Conservation (phyloP, 2,329 filamentous ascomycete species). For the Dactylonectria estremocensis region DNA sequence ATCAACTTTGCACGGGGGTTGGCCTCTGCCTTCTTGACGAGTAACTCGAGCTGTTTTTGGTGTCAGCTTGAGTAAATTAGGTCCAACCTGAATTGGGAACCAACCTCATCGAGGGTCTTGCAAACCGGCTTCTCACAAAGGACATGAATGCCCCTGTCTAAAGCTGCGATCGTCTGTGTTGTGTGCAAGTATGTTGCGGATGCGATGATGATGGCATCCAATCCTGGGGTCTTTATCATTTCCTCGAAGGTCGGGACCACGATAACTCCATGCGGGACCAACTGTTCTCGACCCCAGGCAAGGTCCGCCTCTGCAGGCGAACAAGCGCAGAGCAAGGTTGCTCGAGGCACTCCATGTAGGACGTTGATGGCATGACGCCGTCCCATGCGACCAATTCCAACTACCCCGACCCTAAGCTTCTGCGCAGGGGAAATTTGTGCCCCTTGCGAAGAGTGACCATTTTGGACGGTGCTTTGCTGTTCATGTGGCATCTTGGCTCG, state of each 20-base stretch:
- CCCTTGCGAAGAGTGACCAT: not conserved
- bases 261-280: conserved; percentile 5
- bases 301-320: conserved; percentile 18
- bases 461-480: not conserved
- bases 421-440: not conserved
- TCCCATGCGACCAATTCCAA: conserved; percentile 25
- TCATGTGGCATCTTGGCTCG: not conserved
- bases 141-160: conserved; percentile 17
- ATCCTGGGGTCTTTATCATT: conserved; percentile 22
- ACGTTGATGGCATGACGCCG: conserved; percentile 20
- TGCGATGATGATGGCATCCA: conserved; percentile 22
- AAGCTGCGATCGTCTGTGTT: conserved; percentile 2
- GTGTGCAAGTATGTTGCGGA: conserved; percentile 16
- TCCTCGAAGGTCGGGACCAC: conserved; percentile 21
- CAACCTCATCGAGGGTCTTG: conserved; percentile 13
- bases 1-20: conserved; percentile 8
- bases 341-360: conserved; percentile 9
- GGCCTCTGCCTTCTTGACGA: conserved; percentile 6
- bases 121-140: conserved; percentile 24
- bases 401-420: conserved; percentile 9
- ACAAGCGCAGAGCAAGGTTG: conserved; percentile 13
- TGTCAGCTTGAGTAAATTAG: not conserved
- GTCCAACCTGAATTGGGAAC: not conserved
- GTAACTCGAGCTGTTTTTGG: not conserved
- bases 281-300: conserved; percentile 9